phyloP scores from a whole-genome alignment of 2,329 filamentous ascomycete species.

The Scleromitrula shiraiana region DNA sequence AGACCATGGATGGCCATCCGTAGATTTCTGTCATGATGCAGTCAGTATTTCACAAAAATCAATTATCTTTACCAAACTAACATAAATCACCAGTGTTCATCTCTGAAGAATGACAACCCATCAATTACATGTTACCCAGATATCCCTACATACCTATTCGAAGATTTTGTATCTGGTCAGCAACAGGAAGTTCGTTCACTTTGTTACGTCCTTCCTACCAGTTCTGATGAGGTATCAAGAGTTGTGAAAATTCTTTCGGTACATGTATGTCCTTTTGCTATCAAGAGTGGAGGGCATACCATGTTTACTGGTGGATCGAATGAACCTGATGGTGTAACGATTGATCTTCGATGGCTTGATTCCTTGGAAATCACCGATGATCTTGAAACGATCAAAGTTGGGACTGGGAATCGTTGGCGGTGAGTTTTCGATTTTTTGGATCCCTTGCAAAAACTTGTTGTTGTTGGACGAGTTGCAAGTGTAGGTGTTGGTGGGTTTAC shows the following conservation, averaged over 20 bases:
- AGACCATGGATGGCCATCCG: no score
- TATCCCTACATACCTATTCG: not conserved
- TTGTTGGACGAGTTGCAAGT: constrained; percentile 12
- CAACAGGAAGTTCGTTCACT: constrained; percentile 1
- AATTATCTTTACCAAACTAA: no score
- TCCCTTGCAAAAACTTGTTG: constrained; percentile 10
- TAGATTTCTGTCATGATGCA: no score
- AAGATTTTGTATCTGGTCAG: not conserved
- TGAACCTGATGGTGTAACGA: constrained; percentile 14
- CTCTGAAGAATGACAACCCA: no score
- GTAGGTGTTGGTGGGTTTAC: constrained; percentile 14
- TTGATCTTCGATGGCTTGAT: constrained; percentile 14
- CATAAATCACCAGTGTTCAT: no score
- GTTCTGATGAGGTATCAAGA: constrained; percentile 8
- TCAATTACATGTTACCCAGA: not conserved
- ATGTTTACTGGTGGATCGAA: constrained; percentile 12
- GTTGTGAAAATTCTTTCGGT: constrained; percentile 5
- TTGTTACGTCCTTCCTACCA: constrained; percentile 11
- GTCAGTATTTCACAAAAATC: no score
- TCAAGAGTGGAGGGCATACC: constrained; percentile 34
- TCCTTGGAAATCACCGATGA: constrained; percentile 4
- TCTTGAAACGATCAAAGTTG: constrained; percentile 13
- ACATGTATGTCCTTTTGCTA: constrained; percentile 25
- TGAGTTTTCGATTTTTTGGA: constrained; percentile 16
- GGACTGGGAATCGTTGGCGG: constrained; percentile 15